Evolutionary conservation across 352 stramenopile genomes (phyloP).

Genomic region (Pythium periplocum): DNA sequence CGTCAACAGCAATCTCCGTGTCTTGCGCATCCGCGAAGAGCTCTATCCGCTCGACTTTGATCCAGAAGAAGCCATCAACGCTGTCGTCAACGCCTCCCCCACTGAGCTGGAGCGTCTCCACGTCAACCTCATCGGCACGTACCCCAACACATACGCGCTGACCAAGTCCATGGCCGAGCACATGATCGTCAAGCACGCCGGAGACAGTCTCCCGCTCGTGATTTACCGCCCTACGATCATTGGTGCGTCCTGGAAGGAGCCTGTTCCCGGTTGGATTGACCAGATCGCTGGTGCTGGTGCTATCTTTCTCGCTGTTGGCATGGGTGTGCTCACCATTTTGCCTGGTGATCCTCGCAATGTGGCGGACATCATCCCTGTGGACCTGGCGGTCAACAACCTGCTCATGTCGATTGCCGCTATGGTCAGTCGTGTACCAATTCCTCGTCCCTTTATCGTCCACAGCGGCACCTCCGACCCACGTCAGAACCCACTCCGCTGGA

Average conservation of each 20-base stretch:
- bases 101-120: conserved; percentile 57
- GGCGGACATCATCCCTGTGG: conserved; percentile 78
- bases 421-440: conserved; percentile 13
- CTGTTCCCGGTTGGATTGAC: conserved; percentile 77
- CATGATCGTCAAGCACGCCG: conserved; percentile 45
- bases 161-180: conserved; percentile 88
- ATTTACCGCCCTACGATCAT: conserved; percentile 86
- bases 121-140: conserved; percentile 81
- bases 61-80: conserved; percentile 51
- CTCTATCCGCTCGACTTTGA: conserved; percentile 87
- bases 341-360: conserved; percentile 75
- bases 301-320: conserved; percentile 70
- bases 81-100: conserved; percentile 43
- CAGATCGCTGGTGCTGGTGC: conserved; percentile 72
- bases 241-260: conserved; percentile 82
- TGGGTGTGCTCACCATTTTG: conserved; percentile 80
- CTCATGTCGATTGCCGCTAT: conserved; percentile 47
- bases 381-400: conserved; percentile 76
- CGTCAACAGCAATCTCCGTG: conserved; percentile 74
- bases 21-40: conserved; percentile 43
- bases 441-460: conserved; percentile 55
- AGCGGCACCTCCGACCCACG: conserved; percentile 71
- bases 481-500: conserved; percentile 78
- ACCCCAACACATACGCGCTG: conserved; percentile 87
- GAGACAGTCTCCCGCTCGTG: conserved; percentile 46